A percentile compares a stretch with the other conserved stretches of the same genome.
Evolutionary conservation across 768 basidiomycete genomes (phyloP).

Genomic region (Butyriboletus loyo): DNA sequence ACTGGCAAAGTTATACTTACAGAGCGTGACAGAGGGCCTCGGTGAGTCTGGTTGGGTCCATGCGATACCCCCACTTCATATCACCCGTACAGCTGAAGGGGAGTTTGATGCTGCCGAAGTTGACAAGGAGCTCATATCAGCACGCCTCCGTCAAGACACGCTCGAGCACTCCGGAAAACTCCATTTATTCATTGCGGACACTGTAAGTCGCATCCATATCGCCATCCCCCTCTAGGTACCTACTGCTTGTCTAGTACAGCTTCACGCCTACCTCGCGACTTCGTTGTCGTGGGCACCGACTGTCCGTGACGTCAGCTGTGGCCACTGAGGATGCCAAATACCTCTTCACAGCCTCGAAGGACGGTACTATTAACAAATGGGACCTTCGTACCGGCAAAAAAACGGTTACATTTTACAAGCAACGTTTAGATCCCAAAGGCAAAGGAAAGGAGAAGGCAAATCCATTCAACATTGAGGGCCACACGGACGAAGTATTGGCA

Average conservation of each 20-base stretch:
- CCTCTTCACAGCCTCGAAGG: conserved; percentile 90
- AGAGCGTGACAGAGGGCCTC: conserved; percentile 75
- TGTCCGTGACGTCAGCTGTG: conserved; percentile 79
- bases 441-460: conserved; percentile 61
- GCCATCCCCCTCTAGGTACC: not conserved
- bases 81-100: conserved; percentile 54
- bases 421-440: conserved; percentile 43
- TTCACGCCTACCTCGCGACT: conserved; percentile 44
- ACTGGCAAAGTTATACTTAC: conserved; percentile 86
- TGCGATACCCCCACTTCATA: conserved; percentile 1
- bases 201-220: conserved; percentile 40
- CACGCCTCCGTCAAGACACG: conserved; percentile 89
- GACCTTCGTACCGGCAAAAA: conserved; percentile 65
- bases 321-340: conserved; percentile 67
- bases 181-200: conserved; percentile 75
- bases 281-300: conserved; percentile 68
- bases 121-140: conserved; percentile 88
- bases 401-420: conserved; percentile 57
- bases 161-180: conserved; percentile 86
- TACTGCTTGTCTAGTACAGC: conserved; percentile 46
- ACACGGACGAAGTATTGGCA: conserved; percentile 81
- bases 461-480: conserved; percentile 56
- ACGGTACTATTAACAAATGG: conserved; percentile 88
- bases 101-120: conserved; percentile 96
- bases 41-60: conserved; percentile 38